Base-by-base conservation (phyloP, 2,329 filamentous ascomycete species). In the Chrysoporthe puriensis region DNA sequence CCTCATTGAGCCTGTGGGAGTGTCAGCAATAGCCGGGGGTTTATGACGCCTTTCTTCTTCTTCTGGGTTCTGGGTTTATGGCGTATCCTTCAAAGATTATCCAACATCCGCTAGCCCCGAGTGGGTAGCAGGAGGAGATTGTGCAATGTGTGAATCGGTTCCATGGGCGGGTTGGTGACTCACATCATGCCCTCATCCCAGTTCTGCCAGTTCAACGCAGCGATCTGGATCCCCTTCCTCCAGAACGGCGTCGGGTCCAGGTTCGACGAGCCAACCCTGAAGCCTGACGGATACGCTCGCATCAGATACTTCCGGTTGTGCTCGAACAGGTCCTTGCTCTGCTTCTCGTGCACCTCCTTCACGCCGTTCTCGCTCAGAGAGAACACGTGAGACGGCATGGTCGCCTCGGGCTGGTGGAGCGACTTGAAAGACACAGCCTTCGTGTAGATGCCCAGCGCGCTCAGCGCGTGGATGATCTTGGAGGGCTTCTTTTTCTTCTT, bases 201-300 rank as follows among this genome's bases (percentile, higher is more conserved):
- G 70, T 90, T 90, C 78, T 98, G 94, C 93, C 94, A 98, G 79
- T 97, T 97, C 69, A 98, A 82, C 0, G 94, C 94, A 1, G 96
- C 93, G 73, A 97, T 90, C 78, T 97, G 94, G 3, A 96, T 90
- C 16, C 94, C 94, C 71, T 92, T 90, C 43, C 93, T 86, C 94
- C 94, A 97, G 78, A 94, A 96, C 3, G 90, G 85, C 0, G 89
- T 87, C 4, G 95, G 94, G 72, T 97, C 93, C 14, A 96, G 83
- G 75, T 97, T 98, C 0, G 92, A 96, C 0, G 93, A 97, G 69
- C 88, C 85, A 63, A 97, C 89, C 7, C 94, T 88, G 67, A 94
- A 84, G 1, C 92, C 93, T 46, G 91, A 93, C 0, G 94, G 95
- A 74, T 97, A 97, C 0, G 93, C 91, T 21, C 95, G 88, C 91